Evolutionary conservation across 176 grass and related monocot genomes (phyloP).

Genomic region (Musa schizocarpa): DNA sequence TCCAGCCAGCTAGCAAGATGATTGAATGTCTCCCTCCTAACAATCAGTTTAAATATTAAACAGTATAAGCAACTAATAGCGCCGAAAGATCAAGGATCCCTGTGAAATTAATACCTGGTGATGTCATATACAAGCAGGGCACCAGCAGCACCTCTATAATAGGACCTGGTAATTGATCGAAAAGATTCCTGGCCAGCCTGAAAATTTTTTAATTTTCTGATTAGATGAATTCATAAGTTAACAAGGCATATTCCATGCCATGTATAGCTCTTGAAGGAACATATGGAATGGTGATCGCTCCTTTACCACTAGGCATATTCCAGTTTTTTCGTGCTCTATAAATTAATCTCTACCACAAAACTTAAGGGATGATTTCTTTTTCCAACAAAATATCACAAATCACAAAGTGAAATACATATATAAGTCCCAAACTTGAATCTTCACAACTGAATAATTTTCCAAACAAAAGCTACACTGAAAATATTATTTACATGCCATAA

Average conservation of each 20-base stretch:
- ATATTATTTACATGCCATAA: not conserved
- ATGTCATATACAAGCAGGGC: slow-evolving; percentile 59
- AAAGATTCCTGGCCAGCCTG: slow-evolving; percentile 58
- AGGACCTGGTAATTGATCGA: slow-evolving; percentile 51
- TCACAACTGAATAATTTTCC: no score
- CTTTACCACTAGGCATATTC: not conserved
- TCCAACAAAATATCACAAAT: not conserved
- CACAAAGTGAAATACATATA: not conserved
- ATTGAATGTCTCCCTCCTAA: slow-evolving; percentile 63
- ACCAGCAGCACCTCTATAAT: slow-evolving; percentile 44
- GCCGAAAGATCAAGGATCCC: not conserved
- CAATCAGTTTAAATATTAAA: not conserved
- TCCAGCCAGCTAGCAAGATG: slow-evolving; percentile 45
- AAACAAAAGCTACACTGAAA: no score
- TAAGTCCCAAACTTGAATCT: not conserved
- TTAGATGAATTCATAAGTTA: not conserved
- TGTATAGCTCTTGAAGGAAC: not conserved
- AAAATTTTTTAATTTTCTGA: not conserved
- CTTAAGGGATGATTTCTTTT: no score
- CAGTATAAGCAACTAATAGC: not conserved
- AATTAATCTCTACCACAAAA: not conserved
- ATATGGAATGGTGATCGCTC: not conserved
- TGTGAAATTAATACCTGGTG: slow-evolving; percentile 34
- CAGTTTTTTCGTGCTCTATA: no score
- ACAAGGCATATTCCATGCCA: not conserved